Evolutionary conservation across 768 basidiomycete species (phyloP), one percentile per base, ranked within the genome.

Genomic region (Rhizopogon sp.): DNA sequence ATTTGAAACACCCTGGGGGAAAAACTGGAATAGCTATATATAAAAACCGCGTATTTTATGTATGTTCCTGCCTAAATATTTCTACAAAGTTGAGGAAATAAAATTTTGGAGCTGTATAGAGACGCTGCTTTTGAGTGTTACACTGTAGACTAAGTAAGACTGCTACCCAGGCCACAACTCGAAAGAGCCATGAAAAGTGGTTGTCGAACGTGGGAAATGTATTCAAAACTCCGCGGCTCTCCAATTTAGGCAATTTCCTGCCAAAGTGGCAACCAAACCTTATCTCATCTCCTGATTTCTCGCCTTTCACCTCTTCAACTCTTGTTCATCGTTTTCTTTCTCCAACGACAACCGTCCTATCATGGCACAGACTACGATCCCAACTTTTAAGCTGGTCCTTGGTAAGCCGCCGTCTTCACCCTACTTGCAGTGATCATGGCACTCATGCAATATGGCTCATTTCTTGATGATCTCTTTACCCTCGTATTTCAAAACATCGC

Each of bases 361-460:
- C 56, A 87, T 84, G 79, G 29, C 83, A 62, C 69, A 72, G 13
- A 20, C 14, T 44, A 59, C 51, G 14, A 31, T 95, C 62, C 94
- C 97, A 39, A 92, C 93, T 55, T 99, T 98, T 82, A 99, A 99
- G 76, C 93, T 99, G 71, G 96, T 98, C 58, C 91, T 98, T 61
- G 95, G 95, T 95, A 70, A 67, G 89, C 77, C 0, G 56, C 22
- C 31, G 25, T 41, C 29, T 11, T 2, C 28, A 17, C 50, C 49
- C 53, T 56, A 51, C 50, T 58, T 56, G 56, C 50, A 51, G 59
- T 60, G 53, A 62, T 57, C 40, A 46, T 50, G n/a, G 41, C 55
- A 63, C 64, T 70, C 54, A 71, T 68, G 49, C 61, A 66, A 67
- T 69, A 60, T 61, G 58, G 56, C 50, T 56, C 53, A 61, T 65